A percentile compares a stretch with the other conserved stretches of the same genome.
Evolutionary conservation across 2,329 filamentous ascomycete genomes (phyloP).

Genomic region (Balansia obtecta): DNA sequence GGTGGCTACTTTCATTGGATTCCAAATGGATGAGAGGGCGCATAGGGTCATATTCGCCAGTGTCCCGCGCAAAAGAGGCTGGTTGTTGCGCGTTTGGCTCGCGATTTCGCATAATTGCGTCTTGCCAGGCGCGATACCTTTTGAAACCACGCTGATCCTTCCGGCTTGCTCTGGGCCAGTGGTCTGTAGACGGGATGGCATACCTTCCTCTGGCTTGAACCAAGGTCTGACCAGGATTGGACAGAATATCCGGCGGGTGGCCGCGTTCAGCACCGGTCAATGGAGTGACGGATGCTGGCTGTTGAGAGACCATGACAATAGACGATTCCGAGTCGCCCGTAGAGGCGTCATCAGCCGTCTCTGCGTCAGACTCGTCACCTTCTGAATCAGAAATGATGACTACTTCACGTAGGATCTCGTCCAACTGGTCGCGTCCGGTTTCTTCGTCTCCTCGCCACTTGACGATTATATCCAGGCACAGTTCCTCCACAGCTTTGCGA

Average conservation of each 20-base stretch:
- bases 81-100: constrained; percentile 8
- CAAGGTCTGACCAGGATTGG: background rate
- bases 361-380: constrained; percentile 29
- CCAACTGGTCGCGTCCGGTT: constrained; percentile 53
- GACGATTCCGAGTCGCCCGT: constrained; percentile 15
- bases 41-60: constrained; percentile 4
- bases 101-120: constrained; percentile 23
- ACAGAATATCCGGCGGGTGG: constrained; percentile 2
- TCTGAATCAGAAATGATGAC: constrained; percentile 53
- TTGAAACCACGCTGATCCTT: constrained; percentile 32
- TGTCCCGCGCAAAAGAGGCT: constrained; percentile 8
- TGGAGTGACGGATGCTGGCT: background rate
- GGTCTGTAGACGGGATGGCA: constrained; percentile 11
- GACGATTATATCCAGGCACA: constrained; percentile 52
- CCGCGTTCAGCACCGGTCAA: background rate
- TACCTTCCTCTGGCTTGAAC: constrained; percentile 9
- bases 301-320: constrained; percentile 9
- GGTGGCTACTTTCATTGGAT: constrained; percentile 3
- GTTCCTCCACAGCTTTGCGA: constrained; percentile 45
- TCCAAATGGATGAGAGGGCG: constrained; percentile 2
- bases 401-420: constrained; percentile 54
- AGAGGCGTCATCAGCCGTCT: constrained; percentile 20
- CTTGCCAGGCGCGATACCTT: constrained; percentile 33
- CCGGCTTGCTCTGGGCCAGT: constrained; percentile 13
- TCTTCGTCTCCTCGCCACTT: constrained; percentile 64